Base-by-base conservation (phyloP, 805 yeast species). In the Ogataea chonburiensis region DNA sequence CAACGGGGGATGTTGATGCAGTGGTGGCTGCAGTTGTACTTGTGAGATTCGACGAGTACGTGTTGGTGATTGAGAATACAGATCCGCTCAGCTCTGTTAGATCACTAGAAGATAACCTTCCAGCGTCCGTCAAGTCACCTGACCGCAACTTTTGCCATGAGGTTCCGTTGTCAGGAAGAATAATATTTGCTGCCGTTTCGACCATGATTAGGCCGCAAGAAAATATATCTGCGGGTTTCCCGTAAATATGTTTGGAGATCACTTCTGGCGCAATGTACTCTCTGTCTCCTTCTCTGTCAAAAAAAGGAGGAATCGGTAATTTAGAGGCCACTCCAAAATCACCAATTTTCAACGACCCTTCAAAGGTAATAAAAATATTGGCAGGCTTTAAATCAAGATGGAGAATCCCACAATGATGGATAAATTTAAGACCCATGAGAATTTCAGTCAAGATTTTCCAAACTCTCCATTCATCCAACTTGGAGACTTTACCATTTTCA, bases 201-300 rank as follows among this genome's bases (percentile, higher is more conserved):
- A 93, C 83, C 68, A 93, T 83, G 46, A 93, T 85, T 40, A 93
- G 68, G 1, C 98, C 98, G 32, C 89, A 73, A n/a, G 96, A 84
- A 58, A 93, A 93, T 4, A 93, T 80, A 58, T 93, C 98, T 0
- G 98, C 98, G 35, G 91, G 88, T 49, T 83, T 86, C 25, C 87
- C 88, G 56, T 93, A 93, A 28, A 75, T 73, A 56, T 86, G 88
- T 28, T 74, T 77, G 21, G 88, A 77, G 37, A 93, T 80, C 16
- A 93, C 80, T 59, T 93, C 98, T 1, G 98, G 98, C 0, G 98
- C 98, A 62, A 93, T 93, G 61, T 93, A 93, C 58, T 91, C 96
- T 35, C 98, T 71, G 61, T 93, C 98, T 17, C 98, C 98, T 63
- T 93, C 98, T 48, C 95, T 75, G 61, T 93, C 98, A 52, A 86